These are phyloP conservation scores for Thuidium tamariscinum DNA, from an alignment of 225 moss, liverwort and hornwort species.

Conservation along the genomic window DNA sequence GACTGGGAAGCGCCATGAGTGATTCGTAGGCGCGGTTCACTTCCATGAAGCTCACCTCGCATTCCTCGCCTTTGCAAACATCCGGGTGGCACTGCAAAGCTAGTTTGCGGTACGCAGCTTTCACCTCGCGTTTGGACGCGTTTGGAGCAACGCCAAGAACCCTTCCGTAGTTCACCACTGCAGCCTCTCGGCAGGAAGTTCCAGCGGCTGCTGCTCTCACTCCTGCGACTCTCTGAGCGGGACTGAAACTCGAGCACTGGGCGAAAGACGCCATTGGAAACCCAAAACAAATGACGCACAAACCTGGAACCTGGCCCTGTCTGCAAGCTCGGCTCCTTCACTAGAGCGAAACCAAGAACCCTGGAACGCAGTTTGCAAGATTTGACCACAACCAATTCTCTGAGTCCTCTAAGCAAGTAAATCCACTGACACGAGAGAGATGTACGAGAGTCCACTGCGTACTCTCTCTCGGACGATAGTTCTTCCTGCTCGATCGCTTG, in stretches of 20 bases:
- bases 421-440: not conserved
- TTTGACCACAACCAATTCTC: not conserved
- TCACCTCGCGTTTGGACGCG: slow-evolving; percentile 31
- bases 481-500: not conserved
- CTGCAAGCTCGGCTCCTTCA: not conserved
- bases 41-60: slow-evolving; percentile 28
- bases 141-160: slow-evolving; percentile 21
- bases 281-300: not conserved
- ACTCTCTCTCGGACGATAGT: not conserved
- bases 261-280: not conserved
- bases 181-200: not conserved
- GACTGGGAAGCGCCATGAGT: slow-evolving; percentile 9
- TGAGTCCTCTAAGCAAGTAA: not conserved
- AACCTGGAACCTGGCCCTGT: too few species aligned
- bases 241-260: not conserved
- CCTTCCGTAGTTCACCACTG: not conserved
- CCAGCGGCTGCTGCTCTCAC: slow-evolving; percentile 3
- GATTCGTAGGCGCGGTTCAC: slow-evolving; percentile 38
- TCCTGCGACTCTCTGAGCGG: not conserved
- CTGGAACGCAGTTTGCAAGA: not conserved
- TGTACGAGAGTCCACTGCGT: not conserved
- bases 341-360: not conserved
- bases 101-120: slow-evolving; percentile 33
- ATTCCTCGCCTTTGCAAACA: slow-evolving; percentile 18
- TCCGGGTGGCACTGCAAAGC: slow-evolving; percentile 35